These are phyloP conservation scores for Alopecurus myosuroides DNA, from an alignment of 176 grass and related monocot genomes.

Conservation along the genomic window DNA sequence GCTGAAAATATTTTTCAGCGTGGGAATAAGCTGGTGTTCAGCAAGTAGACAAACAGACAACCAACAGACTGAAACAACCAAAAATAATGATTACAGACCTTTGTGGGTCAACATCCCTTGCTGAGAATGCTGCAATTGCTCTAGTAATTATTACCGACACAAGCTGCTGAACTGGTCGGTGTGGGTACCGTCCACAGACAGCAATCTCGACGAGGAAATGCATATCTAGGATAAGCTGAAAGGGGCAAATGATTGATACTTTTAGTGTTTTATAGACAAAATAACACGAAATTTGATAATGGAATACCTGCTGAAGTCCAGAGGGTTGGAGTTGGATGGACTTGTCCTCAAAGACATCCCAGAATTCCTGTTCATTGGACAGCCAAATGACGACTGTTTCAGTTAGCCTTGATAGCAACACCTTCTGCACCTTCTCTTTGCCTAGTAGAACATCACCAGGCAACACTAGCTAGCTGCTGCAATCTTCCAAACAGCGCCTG, in stretches of 20 bases:
- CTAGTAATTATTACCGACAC: slow-evolving; percentile 75
- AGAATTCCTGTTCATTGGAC: slow-evolving; percentile 89
- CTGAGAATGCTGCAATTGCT: slow-evolving; percentile 78
- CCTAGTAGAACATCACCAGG: slow-evolving; percentile 75
- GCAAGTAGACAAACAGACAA: neutral
- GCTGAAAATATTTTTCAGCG: slow-evolving; percentile 31
- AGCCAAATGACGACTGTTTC: slow-evolving; percentile 97
- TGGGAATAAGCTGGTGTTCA: slow-evolving; percentile 1
- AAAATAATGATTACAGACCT: slow-evolving; percentile 41
- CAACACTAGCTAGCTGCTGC: slow-evolving; percentile 81
- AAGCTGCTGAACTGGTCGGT: slow-evolving; percentile 85
- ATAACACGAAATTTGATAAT: neutral
- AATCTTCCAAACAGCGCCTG: slow-evolving; percentile 92
- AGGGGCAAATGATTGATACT: neutral
- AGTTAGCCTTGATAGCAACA: slow-evolving; percentile 82
- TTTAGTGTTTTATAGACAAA: neutral
- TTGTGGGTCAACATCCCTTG: slow-evolving; percentile 78
- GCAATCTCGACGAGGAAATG: slow-evolving; percentile 96
- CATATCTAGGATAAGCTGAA: slow-evolving; percentile 96
- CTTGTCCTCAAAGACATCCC: slow-evolving; percentile 75
- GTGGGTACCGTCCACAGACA: slow-evolving; percentile 77
- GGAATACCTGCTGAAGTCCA: slow-evolving; percentile 71
- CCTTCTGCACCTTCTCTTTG: slow-evolving; percentile 92
- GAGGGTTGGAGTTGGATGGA: slow-evolving; percentile 61
- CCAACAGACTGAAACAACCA: neutral